Conservation (phyloP, 225 moss, liverwort and hornwort genomes). For the Sphagnum contortum region DNA sequence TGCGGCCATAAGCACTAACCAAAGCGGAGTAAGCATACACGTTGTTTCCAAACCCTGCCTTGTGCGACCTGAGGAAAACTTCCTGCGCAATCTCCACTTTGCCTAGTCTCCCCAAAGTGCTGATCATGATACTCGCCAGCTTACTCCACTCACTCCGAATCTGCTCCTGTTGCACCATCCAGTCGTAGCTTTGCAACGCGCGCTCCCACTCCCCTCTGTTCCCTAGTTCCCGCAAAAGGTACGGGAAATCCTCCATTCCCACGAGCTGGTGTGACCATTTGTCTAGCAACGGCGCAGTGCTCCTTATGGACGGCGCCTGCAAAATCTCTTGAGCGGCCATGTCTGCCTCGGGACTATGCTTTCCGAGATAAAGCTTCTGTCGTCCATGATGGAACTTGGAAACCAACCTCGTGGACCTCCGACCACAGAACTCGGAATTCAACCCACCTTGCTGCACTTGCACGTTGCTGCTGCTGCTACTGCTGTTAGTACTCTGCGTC, state of each 20-base stretch:
- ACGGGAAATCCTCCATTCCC: conserved; percentile 49
- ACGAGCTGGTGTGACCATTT: conserved; percentile 73
- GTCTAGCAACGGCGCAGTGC: conserved; percentile 51
- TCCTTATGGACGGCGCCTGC: conserved; percentile 25
- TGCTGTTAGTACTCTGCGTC: conserved; percentile 13
- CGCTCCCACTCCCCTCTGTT: conserved; percentile 27
- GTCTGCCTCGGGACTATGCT: conserved; percentile 87
- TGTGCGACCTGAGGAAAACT: conserved; percentile 25
- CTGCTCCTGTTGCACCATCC: conserved; percentile 32
- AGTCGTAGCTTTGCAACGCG: conserved; percentile 24
- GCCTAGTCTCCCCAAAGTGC: conserved; percentile 20
- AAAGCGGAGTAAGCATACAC: conserved; percentile 41
- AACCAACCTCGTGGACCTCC: conserved; percentile 85
- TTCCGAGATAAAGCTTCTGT: conserved; percentile 87
- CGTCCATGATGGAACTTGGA: conserved; percentile 96
- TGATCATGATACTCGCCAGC: conserved; percentile 18
- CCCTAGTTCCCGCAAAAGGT: conserved; percentile 31
- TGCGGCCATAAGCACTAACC: conserved; percentile 28
- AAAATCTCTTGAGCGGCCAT: conserved; percentile 72
- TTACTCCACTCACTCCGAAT: conserved; percentile 29
- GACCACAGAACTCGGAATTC: conserved; percentile 85
- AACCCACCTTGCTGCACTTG: conserved; percentile 45
- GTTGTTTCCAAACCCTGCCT: conserved; percentile 20
- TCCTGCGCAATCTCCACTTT: conserved; percentile 23
- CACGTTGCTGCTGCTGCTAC: not conserved